Evolutionary conservation across 2,329 filamentous ascomycete genomes (phyloP).

Genomic region (Trichoderma endophyticum): DNA sequence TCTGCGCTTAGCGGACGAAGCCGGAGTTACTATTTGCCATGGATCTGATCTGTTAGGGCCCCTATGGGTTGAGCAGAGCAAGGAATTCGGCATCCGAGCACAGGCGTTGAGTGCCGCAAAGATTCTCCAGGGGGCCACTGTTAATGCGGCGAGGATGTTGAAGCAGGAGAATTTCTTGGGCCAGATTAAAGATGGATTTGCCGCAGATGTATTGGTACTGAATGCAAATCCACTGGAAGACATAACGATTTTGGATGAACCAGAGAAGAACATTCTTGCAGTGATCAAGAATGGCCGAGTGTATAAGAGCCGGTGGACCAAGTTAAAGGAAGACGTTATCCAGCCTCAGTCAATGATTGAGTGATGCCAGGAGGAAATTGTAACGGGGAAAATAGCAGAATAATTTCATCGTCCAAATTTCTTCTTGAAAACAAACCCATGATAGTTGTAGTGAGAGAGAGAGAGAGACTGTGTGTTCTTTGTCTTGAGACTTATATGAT

Average conservation of each 20-base stretch:
- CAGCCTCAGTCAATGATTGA: not conserved
- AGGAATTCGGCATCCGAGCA: slow-evolving; percentile 32
- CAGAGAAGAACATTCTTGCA: slow-evolving; percentile 45
- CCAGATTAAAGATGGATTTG: slow-evolving; percentile 47
- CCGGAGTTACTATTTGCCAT: slow-evolving; percentile 54
- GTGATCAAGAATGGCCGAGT: slow-evolving; percentile 54
- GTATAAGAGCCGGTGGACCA: slow-evolving; percentile 30
- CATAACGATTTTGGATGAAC: slow-evolving; percentile 47
- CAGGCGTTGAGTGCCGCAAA: slow-evolving; percentile 24
- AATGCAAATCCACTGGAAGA: slow-evolving; percentile 54
- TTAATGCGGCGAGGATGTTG: slow-evolving; percentile 51
- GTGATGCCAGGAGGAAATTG: not conserved
- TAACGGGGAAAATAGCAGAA: not conserved
- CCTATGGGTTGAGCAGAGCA: slow-evolving; percentile 31
- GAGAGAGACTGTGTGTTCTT: not conserved
- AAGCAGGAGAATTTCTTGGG: slow-evolving; percentile 47
- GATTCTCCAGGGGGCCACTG: slow-evolving; percentile 33
- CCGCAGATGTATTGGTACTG: slow-evolving; percentile 52
- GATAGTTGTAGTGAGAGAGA: not conserved
- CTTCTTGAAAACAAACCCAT: not conserved
- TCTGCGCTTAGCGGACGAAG: slow-evolving; percentile 47
- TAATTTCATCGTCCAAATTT: not conserved
- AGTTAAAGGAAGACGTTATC: slow-evolving; percentile 18
- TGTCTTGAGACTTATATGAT: not conserved
- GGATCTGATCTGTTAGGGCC: slow-evolving; percentile 42